Evolutionary conservation across 805 yeast genomes (phyloP), one percentile per base, ranked within the genome.

Genomic region (Wickerhamiella allomyrinae): DNA sequence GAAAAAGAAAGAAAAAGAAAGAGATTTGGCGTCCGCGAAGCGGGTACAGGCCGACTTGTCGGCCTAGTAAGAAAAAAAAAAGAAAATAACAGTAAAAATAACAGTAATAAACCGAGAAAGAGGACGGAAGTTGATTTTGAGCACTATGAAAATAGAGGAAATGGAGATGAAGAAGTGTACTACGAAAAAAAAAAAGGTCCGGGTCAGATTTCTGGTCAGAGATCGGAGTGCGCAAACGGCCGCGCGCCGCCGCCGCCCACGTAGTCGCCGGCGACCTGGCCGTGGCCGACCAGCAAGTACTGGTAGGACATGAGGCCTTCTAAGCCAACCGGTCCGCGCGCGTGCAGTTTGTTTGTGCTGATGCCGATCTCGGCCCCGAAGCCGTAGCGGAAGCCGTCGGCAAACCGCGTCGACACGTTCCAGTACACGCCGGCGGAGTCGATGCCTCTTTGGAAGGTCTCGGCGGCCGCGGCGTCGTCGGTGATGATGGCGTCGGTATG

Each of bases 321-420:
- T 24, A 91, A 69, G 2, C 99, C 99, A 25, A 91, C 97, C 13
- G 98, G 99, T 2, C 99, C 99, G 55, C 99, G 73, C 8, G 98
- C 95, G 59, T 91, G 99, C 48, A 91, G 85, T 61, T 91, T 91
- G 58, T 89, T 87, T 36, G 98, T 91, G 39, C 94, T 80, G 46
- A 91, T 89, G 27, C 99, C 99, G 14, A 91, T 98, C 61, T 91
- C 99, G 5, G 99, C 80, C 41, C 99, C 99, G 58, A 93, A 91
- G 0, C 99, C 99, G 57, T 89, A 91, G 59, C 98, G 74, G 70
- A 84, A 91, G 3, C 99, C 99, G 61, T 91, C 99, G 6, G 99
- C 97, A 65, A 91, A 91, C 57, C 99, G 70, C 7, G 97, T 85
- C 17, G 95, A 82, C 39, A 94, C 89, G 58, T 91, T 91, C 97